Percentiles rank a stretch among this genome's conserved stretches.
Evolutionary conservation across 225 moss, liverwort and hornwort species (phyloP).

Genomic region (Antitrichia curtipendula): DNA sequence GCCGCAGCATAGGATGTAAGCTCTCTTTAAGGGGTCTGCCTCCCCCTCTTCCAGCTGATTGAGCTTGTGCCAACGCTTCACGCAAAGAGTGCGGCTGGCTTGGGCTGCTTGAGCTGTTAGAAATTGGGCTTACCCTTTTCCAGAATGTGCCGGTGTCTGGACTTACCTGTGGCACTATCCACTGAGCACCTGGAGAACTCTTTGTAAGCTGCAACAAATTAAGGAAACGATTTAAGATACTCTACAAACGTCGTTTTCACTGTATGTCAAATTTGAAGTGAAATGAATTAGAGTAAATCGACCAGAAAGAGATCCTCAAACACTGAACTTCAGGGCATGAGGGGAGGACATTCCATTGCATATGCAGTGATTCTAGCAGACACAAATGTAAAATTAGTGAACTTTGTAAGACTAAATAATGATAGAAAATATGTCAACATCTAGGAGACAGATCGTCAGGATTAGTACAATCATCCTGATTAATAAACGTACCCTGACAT

Average conservation of each 20-base stretch:
- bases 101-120: constrained; percentile 72
- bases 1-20: constrained; percentile 83
- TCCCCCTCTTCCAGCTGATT: constrained; percentile 71
- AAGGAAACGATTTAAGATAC: neutral
- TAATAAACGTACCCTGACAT: constrained; percentile 46
- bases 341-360: neutral
- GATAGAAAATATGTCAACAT: neutral
- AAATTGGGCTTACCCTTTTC: constrained; percentile 88
- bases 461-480: neutral
- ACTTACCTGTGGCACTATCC: constrained; percentile 73
- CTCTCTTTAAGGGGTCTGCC: constrained; percentile 84
- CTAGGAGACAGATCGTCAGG: neutral
- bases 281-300: neutral
- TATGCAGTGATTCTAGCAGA: neutral
- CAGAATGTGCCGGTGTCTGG: constrained; percentile 79
- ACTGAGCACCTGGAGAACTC: constrained; percentile 49
- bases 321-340: neutral
- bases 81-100: constrained; percentile 84
- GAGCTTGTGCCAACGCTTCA: constrained; percentile 83
- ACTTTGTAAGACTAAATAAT: neutral
- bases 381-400: neutral
- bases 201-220: constrained; percentile 29
- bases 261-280: neutral
- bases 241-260: neutral
- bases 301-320: neutral